Percentiles rank a stretch among this genome's conserved stretches.
Conservation (phyloP, 331 rosid species). For the Acacia concinna region DNA sequence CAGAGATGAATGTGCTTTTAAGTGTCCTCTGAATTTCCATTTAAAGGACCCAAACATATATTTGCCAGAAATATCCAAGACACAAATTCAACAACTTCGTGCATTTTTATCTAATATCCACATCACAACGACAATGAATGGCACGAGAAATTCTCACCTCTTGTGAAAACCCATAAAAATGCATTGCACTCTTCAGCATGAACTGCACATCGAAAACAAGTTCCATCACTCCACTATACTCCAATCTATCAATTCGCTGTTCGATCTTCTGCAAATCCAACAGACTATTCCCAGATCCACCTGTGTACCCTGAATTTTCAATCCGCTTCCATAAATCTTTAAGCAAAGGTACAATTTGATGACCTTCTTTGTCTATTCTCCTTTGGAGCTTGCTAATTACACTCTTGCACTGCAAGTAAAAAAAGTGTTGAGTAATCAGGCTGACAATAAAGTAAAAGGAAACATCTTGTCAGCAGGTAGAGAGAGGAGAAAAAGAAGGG, state of each 20-base stretch:
- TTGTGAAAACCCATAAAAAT: slow-evolving; percentile 66
- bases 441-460: slow-evolving; percentile 4
- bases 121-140: background rate
- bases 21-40: background rate
- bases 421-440: slow-evolving; percentile 28
- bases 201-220: slow-evolving; percentile 84
- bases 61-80: background rate
- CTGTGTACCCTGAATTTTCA: slow-evolving; percentile 61
- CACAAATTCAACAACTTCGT: background rate
- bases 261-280: slow-evolving; percentile 85
- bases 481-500: background rate
- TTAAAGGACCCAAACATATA: background rate
- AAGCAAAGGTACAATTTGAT: slow-evolving; percentile 83
- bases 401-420: slow-evolving; percentile 75
- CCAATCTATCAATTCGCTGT: slow-evolving; percentile 80
- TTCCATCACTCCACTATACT: slow-evolving; percentile 83
- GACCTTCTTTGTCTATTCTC: slow-evolving; percentile 90
- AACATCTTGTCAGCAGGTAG: slow-evolving; percentile 11
- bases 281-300: slow-evolving; percentile 63
- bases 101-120: background rate
- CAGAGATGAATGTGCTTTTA: slow-evolving; percentile 2
- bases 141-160: slow-evolving; percentile 60
- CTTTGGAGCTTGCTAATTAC: slow-evolving; percentile 90
- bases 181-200: slow-evolving; percentile 88
- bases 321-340: slow-evolving; percentile 87